Conservation (phyloP, 2,329 filamentous ascomycete genomes). For the Pseudocercospora vitis region DNA sequence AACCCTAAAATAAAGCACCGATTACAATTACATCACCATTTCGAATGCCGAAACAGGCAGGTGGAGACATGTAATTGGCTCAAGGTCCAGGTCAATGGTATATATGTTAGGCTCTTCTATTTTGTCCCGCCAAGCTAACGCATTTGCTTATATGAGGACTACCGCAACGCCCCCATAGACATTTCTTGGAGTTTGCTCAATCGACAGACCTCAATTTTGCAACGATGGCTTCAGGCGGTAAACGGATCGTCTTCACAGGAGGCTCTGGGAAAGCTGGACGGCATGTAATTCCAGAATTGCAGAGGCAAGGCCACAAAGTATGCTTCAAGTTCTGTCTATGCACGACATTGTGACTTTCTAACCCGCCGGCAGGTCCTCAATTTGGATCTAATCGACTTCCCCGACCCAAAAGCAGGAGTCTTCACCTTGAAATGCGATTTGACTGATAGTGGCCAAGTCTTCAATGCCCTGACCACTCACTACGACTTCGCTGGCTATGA, state of each 20-base stretch:
- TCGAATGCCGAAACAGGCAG: background rate
- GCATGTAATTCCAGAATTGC: constrained; percentile 55
- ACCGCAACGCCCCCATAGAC: too few species aligned
- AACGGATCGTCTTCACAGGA: constrained; percentile 55
- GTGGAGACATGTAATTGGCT: background rate
- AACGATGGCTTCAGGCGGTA: constrained; percentile 31
- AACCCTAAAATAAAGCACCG: background rate
- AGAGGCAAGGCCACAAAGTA: constrained; percentile 51
- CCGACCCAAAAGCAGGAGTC: constrained; percentile 42
- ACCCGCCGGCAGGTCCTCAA: constrained; percentile 56
- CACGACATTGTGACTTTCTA: background rate
- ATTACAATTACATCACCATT: background rate
- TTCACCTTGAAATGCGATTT: constrained; percentile 59
- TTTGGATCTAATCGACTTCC: constrained; percentile 53
- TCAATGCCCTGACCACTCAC: constrained; percentile 57
- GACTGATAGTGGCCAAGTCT: constrained; percentile 57
- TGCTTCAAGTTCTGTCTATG: too few species aligned
- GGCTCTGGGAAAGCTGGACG: constrained; percentile 58
- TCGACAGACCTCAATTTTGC: too few species aligned
- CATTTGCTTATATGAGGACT: background rate
- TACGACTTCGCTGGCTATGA: constrained; percentile 55
- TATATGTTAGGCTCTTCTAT: background rate
- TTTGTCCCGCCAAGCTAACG: background rate
- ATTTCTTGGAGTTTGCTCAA: background rate
- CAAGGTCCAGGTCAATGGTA: background rate